Percentiles rank a stretch among this genome's conserved stretches.
Conservation (phyloP, 257 asterid genomes). For the Haberlea rhodopensis region DNA sequence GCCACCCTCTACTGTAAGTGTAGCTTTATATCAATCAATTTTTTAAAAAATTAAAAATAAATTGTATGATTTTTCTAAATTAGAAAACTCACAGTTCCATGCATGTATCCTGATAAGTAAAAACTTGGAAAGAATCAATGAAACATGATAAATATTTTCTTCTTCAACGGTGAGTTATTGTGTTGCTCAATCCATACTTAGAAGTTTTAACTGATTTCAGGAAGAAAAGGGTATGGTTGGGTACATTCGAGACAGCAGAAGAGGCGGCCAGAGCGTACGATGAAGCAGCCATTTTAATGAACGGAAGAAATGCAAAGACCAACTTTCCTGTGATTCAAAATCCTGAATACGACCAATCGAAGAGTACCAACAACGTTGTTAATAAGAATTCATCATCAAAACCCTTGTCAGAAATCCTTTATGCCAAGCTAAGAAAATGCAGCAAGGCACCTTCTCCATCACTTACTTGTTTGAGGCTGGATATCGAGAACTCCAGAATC, state of each 20-base stretch:
- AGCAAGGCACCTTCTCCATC: slow-evolving; percentile 73
- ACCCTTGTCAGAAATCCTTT: slow-evolving; percentile 38
- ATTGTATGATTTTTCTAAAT: too few species aligned
- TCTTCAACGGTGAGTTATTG: neutral
- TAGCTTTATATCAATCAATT: too few species aligned
- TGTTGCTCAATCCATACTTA: neutral
- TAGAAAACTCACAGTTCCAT: too few species aligned
- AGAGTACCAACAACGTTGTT: neutral
- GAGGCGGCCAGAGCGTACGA: slow-evolving; percentile 76
- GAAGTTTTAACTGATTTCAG: slow-evolving; percentile 21
- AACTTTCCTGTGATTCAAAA: slow-evolving; percentile 41
- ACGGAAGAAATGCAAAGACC: slow-evolving; percentile 65
- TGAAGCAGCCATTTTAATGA: slow-evolving; percentile 67
- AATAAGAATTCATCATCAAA: slow-evolving; percentile 17
- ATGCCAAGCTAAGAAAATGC: slow-evolving; percentile 58
- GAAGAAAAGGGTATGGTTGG: slow-evolving; percentile 79
- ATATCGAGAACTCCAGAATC: slow-evolving; percentile 49
- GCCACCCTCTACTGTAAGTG: slow-evolving; percentile 69
- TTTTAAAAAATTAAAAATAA: too few species aligned
- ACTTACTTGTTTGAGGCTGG: slow-evolving; percentile 69
- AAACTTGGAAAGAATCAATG: too few species aligned
- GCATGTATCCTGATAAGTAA: too few species aligned
- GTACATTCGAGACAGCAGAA: slow-evolving; percentile 74
- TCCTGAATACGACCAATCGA: neutral
- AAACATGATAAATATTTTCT: neutral